Percentiles rank a stretch among this genome's conserved stretches.
Conservation (phyloP, 2,329 filamentous ascomycete species). For the Leptodontidium sp. region DNA sequence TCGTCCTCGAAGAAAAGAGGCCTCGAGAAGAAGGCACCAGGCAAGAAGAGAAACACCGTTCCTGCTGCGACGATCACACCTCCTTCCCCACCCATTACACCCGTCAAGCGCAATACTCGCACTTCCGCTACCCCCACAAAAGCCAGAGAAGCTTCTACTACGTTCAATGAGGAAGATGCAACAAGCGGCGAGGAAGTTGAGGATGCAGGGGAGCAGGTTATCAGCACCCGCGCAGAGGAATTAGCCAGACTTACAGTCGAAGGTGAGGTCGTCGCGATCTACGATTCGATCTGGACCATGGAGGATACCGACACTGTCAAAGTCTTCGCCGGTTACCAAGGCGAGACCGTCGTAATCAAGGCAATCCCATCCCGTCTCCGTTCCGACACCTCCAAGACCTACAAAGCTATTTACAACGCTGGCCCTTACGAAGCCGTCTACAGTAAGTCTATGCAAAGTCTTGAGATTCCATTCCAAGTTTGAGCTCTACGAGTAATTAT, state of each 20-base stretch:
- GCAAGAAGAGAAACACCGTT: too few relatives aligned
- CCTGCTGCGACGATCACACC: too few relatives aligned
- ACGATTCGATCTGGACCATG: not conserved
- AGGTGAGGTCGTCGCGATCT: not conserved
- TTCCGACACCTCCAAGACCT: not conserved
- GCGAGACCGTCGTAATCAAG: not conserved
- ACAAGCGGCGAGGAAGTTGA: not conserved
- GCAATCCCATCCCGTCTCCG: not conserved
- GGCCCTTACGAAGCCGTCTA: not conserved
- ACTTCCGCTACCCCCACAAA: too few relatives aligned
- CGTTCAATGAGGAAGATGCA: too few relatives aligned
- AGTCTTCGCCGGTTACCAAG: not conserved
- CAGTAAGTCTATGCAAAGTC: not conserved
- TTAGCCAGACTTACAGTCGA: not conserved
- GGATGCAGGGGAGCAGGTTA: not conserved
- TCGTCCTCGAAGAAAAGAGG: too few relatives aligned
- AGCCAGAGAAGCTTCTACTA: too few relatives aligned
- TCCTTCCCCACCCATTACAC: too few relatives aligned
- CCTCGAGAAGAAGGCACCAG: too few relatives aligned
- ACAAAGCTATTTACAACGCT: not conserved
- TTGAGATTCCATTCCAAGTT: too few relatives aligned
- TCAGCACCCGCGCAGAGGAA: not conserved
- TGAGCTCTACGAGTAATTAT: too few relatives aligned
- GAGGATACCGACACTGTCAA: not conserved
- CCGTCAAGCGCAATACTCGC: too few relatives aligned